Evolutionary conservation across 1,284 basidiomycete species (phyloP).

Genomic region (Irpex lacteus): DNA sequence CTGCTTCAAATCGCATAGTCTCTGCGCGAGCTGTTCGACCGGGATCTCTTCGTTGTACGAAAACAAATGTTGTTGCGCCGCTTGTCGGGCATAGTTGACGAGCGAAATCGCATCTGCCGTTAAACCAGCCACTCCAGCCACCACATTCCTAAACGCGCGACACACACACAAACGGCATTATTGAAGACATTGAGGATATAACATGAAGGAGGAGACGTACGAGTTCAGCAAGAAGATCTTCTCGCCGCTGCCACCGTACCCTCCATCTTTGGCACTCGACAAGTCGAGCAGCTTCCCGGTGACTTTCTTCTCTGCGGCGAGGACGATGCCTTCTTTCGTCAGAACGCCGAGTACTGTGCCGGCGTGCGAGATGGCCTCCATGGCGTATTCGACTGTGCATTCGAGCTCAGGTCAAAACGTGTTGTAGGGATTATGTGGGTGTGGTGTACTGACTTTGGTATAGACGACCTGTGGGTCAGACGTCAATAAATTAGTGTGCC

Average conservation of each 20-base stretch:
- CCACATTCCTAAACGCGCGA: conserved; percentile 72
- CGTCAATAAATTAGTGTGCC: conserved; percentile 1
- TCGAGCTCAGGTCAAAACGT: not conserved
- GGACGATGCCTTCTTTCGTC: conserved; percentile 93
- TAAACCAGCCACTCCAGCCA: conserved; percentile 93
- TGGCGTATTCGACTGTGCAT: conserved; percentile 90
- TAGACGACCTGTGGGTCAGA: conserved; percentile 62
- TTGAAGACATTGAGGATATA: not conserved
- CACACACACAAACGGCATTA: not conserved
- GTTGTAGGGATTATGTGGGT: not conserved
- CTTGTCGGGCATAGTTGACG: conserved; percentile 91
- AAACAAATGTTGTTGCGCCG: conserved; percentile 87
- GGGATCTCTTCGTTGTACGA: conserved; percentile 97
- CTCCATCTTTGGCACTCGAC: conserved; percentile 79
- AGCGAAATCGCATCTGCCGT: conserved; percentile 98
- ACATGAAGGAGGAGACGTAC: conserved; percentile 41
- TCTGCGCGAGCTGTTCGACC: conserved; percentile 92
- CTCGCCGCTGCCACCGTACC: conserved; percentile 93
- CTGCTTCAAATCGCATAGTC: conserved; percentile 96
- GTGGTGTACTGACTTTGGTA: conserved; percentile 73
- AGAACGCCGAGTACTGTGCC: conserved; percentile 94
- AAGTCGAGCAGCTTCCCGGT: conserved; percentile 96
- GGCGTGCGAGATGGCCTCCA: conserved; percentile 98
- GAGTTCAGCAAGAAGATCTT: conserved; percentile 95
- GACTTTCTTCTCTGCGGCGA: conserved; percentile 99